A percentile compares a stretch with the other conserved stretches of the same genome.
Conservation (phyloP, 371 early-diverging fungal species). For the Saksenaea vasiformis region DNA sequence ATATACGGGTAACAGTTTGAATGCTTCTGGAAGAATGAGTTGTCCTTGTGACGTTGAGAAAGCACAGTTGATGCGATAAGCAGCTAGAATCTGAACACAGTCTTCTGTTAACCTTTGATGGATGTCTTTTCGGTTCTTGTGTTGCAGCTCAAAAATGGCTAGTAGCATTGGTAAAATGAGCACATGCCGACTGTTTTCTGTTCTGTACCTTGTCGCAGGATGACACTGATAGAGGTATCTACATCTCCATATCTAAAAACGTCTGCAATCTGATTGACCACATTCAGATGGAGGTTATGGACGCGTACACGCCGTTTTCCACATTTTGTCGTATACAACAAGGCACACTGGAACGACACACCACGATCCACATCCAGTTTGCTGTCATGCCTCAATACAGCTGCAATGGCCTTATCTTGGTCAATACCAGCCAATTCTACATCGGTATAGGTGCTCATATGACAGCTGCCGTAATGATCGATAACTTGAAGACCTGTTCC, state of each 20-base stretch:
- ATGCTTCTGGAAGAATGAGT: constrained; percentile 94
- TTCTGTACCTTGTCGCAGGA: constrained; percentile 70
- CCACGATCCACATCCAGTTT: constrained; percentile 87
- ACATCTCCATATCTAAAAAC: constrained; percentile 92
- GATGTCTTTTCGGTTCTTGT: constrained; percentile 72
- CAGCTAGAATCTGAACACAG: constrained; percentile 86
- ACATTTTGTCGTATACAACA: constrained; percentile 88
- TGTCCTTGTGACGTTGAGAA: constrained; percentile 90
- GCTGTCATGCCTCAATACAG: constrained; percentile 87
- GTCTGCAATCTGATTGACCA: constrained; percentile 79
- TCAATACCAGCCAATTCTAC: constrained; percentile 92
- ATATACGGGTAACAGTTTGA: constrained; percentile 94
- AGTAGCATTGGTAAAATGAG: constrained; percentile 5
- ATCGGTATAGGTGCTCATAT: constrained; percentile 92
- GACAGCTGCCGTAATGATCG: constrained; percentile 95
- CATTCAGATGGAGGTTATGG: constrained; percentile 82
- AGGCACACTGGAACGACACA: constrained; percentile 86
- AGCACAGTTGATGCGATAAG: constrained; percentile 94
- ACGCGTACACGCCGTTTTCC: constrained; percentile 92
- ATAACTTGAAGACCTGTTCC: constrained; percentile 78
- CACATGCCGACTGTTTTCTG: not conserved
- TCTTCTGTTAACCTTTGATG: constrained; percentile 84
- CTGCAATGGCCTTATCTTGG: constrained; percentile 85
- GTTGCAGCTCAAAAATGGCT: constrained; percentile 76
- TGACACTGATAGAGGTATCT: constrained; percentile 85